These are phyloP conservation scores for Vaccinium vitisidaea DNA, from an alignment of 148 eudicot genomes.

Conservation along the genomic window DNA sequence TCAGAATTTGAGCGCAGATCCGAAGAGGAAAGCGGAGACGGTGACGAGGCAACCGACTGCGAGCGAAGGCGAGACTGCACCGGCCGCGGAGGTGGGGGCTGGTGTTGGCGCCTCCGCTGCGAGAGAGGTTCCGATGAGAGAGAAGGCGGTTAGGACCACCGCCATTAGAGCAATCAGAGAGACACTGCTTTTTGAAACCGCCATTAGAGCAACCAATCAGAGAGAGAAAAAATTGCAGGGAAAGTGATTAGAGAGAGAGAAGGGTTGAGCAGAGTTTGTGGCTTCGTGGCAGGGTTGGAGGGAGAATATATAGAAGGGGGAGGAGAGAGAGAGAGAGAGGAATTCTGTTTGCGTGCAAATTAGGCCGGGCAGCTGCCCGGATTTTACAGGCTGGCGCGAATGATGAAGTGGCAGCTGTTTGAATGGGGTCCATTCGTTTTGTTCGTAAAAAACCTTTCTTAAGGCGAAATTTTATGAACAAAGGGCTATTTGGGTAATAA, in stretches of 20 bases:
- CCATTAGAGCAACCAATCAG: constrained; percentile 30
- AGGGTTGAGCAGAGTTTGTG: background rate
- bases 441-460: background rate
- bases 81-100: constrained; percentile 52
- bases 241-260: background rate
- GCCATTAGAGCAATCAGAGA: constrained; percentile 24
- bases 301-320: background rate
- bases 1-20: constrained; percentile 45
- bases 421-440: background rate
- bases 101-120: constrained; percentile 68
- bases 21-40: constrained; percentile 37
- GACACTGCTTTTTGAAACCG: constrained; percentile 20
- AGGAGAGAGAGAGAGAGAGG: background rate
- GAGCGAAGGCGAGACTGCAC: constrained; percentile 35
- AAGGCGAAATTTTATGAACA: background rate
- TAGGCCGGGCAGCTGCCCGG: constrained; percentile 10
- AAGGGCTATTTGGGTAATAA: too few relatives aligned
- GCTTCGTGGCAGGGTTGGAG: background rate
- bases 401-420: constrained; percentile 8
- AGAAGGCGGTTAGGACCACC: constrained; percentile 20
- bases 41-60: constrained; percentile 30
- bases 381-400: constrained; percentile 26
- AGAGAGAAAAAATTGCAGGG: background rate
- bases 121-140: constrained; percentile 36
- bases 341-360: background rate